Evolutionary conservation across 2,329 filamentous ascomycete genomes (phyloP).

Genomic region (Claviceps pazoutovae): DNA sequence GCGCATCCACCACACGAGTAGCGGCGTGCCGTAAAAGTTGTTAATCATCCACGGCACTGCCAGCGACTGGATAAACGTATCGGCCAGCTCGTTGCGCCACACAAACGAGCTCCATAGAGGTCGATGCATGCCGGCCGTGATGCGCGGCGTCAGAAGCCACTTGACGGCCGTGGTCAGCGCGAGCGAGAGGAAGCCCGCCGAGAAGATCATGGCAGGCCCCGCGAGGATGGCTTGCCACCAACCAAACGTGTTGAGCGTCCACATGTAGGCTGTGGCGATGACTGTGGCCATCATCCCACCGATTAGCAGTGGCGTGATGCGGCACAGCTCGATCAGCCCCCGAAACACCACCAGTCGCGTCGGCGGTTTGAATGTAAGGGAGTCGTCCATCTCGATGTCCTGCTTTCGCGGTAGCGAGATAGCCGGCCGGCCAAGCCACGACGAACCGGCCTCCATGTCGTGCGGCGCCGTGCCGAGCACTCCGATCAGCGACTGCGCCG

Average conservation of each 20-base stretch:
- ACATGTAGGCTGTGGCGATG: constrained; percentile 5
- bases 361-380: constrained; percentile 10
- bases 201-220: constrained; percentile 4
- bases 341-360: constrained; percentile 5
- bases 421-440: constrained; percentile 11
- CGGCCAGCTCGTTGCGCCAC: constrained; percentile 35
- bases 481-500: constrained; percentile 8
- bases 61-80: constrained; percentile 37
- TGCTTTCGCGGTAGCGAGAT: constrained; percentile 9
- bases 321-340: constrained; percentile 9
- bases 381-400: constrained; percentile 7
- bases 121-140: constrained; percentile 8
- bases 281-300: constrained; percentile 1
- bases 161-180: constrained; percentile 8
- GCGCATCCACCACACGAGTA: constrained; percentile 9
- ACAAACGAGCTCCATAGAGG: constrained; percentile 13
- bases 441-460: constrained; percentile 9
- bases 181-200: constrained; percentile 2
- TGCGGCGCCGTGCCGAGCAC: constrained; percentile 9
- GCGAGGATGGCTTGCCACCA: constrained; percentile 7
- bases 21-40: constrained; percentile 9
- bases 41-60: constrained; percentile 8
- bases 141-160: constrained; percentile 9
- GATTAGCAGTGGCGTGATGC: constrained; percentile 8
- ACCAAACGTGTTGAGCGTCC: constrained; percentile 6